phyloP scores from a whole-genome alignment of 768 basidiomycete species.

The Suillus fuscotomentosus region DNA sequence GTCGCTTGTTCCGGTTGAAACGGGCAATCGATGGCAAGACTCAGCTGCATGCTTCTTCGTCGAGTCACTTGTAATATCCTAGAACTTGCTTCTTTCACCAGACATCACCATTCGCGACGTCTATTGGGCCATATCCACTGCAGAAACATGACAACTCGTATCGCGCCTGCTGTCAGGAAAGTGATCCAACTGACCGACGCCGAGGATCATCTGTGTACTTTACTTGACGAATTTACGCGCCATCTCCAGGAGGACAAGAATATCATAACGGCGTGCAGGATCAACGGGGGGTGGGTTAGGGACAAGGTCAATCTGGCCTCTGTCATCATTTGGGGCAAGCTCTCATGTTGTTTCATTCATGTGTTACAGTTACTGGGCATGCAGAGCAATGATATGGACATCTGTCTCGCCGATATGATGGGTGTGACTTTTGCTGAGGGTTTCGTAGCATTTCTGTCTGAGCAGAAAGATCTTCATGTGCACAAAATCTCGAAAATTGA shows the following conservation, averaged over 20 bases:
- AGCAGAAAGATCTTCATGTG: conserved; percentile 28
- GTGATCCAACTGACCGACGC: conserved; percentile 58
- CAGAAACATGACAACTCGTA: conserved; percentile 32
- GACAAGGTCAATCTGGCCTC: conserved; percentile 73
- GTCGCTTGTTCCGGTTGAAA: background rate
- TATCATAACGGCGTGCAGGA: conserved; percentile 69
- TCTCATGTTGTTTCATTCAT: conserved; percentile 14
- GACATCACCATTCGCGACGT: conserved; percentile 5
- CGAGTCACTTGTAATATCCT: conserved; percentile 3
- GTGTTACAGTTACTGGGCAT: conserved; percentile 67
- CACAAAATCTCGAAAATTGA: conserved; percentile 78
- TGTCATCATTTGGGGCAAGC: conserved; percentile 1
- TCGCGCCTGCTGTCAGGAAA: conserved; percentile 29
- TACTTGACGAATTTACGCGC: conserved; percentile 78
- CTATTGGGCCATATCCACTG: conserved; percentile 1
- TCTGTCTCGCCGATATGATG: conserved; percentile 88
- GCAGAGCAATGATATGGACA: conserved; percentile 89
- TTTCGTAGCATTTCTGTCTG: conserved; percentile 57
- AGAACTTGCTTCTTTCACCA: background rate
- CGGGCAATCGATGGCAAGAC: background rate
- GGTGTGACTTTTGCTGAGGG: conserved; percentile 85
- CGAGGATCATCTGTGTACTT: conserved; percentile 67
- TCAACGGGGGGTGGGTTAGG: conserved; percentile 98
- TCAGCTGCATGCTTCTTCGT: background rate
- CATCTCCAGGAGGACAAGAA: conserved; percentile 52